phyloP scores from a whole-genome alignment of 305 asterid species.

The Fraxinus xanthoxyloides region DNA sequence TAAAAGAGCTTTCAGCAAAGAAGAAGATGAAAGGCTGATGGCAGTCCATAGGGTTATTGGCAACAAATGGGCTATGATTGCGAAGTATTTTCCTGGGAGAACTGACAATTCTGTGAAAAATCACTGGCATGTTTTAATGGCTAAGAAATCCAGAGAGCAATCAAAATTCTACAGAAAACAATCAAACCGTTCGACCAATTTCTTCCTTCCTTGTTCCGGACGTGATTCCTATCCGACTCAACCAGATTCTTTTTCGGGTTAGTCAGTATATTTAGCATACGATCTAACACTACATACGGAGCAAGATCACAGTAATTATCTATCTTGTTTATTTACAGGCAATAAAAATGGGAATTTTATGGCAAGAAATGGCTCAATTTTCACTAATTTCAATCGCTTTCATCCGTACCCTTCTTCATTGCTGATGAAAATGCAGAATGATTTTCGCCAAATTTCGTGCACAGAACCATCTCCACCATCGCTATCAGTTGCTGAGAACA shows the following conservation, averaged over 20 bases:
- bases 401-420: neutral
- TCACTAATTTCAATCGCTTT: neutral
- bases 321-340: neutral
- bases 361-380: neutral
- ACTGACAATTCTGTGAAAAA: constrained; percentile 60
- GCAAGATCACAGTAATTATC: neutral
- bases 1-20: constrained; percentile 44
- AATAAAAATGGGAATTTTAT: neutral
- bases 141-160: constrained; percentile 36
- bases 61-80: constrained; percentile 59
- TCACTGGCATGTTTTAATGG: constrained; percentile 62
- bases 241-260: neutral
- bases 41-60: constrained; percentile 44
- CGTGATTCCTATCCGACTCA: neutral
- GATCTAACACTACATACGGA: neutral
- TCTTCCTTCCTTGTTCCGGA: neutral
- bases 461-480: constrained; percentile 19
- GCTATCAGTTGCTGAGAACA: neutral
- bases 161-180: constrained; percentile 28
- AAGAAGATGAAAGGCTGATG: constrained; percentile 40
- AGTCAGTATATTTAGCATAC: neutral
- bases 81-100: constrained; percentile 48
- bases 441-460: constrained; percentile 15
- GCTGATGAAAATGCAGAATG: constrained; percentile 2
- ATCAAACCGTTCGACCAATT: neutral